Evolutionary conservation across 2,329 filamentous ascomycete species (phyloP).

Genomic region (Colletotrichum sansevieriae): DNA sequence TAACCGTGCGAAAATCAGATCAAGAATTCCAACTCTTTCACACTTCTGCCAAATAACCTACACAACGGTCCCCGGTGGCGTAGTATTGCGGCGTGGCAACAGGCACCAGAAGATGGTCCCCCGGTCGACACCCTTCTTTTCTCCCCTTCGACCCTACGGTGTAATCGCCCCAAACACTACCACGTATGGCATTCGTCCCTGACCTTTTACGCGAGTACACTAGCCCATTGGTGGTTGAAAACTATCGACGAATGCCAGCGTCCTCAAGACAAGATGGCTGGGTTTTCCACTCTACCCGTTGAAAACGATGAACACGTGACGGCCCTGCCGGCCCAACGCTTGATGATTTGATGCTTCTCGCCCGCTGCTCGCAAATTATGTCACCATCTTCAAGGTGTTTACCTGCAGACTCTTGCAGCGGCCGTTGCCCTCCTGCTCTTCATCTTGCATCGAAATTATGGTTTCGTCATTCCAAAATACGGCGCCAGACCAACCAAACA

Average conservation of each 20-base stretch:
- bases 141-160: constrained; percentile 7
- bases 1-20: constrained; percentile 12
- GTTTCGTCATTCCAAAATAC: not conserved
- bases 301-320: not conserved
- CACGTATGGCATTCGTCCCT: constrained; percentile 28
- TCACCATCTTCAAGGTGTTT: constrained; percentile 6
- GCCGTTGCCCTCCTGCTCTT: not conserved
- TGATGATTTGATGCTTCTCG: constrained; percentile 7
- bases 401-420: constrained; percentile 17
- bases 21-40: constrained; percentile 27
- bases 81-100: too few relatives aligned
- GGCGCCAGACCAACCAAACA: not conserved
- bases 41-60: constrained; percentile 28
- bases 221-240: not conserved
- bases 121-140: not conserved
- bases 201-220: not conserved
- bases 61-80: constrained; percentile 12
- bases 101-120: too few relatives aligned
- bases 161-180: constrained; percentile 31
- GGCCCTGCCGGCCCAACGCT: constrained; percentile 5
- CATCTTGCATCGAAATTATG: not conserved
- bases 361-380: not conserved
- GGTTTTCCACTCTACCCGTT: not conserved
- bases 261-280: constrained; percentile 24
- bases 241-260: constrained; percentile 22